A percentile compares a stretch with the other conserved stretches of the same genome.
Evolutionary conservation across 2,329 filamentous ascomycete species (phyloP).

Genomic region (Pseudocercospora macadamiae): DNA sequence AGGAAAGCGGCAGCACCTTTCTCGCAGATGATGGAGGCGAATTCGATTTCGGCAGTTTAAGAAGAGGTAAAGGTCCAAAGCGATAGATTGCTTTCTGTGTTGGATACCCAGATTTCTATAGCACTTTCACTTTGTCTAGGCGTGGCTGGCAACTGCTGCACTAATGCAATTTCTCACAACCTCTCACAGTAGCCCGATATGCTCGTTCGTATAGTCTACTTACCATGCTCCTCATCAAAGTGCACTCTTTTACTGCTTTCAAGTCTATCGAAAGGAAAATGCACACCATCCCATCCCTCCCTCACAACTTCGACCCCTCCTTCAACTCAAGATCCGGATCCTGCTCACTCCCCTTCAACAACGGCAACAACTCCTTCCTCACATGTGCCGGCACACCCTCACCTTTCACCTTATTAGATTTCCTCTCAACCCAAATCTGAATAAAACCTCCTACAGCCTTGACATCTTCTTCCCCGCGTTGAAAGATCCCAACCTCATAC

Average conservation of each 20-base stretch:
- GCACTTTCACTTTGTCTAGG: too few relatives aligned
- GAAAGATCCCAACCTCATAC: slow-evolving; percentile 88
- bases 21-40: slow-evolving; percentile 11
- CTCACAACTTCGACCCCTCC: slow-evolving; percentile 27
- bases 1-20: slow-evolving; percentile 1
- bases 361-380: slow-evolving; percentile 46
- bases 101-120: background rate
- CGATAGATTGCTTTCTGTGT: background rate
- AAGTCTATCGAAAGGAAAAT: too few relatives aligned
- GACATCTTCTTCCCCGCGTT: slow-evolving; percentile 70
- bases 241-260: too few relatives aligned
- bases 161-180: too few relatives aligned
- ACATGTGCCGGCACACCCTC: slow-evolving; percentile 66
- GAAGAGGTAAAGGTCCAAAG: slow-evolving; percentile 22
- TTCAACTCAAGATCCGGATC: slow-evolving; percentile 21
- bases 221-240: too few relatives aligned
- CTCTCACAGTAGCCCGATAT: too few relatives aligned
- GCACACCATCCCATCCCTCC: too few relatives aligned
- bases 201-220: too few relatives aligned
- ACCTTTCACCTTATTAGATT: slow-evolving; percentile 67
- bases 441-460: slow-evolving; percentile 57
- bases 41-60: slow-evolving; percentile 28
- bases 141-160: too few relatives aligned
- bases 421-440: slow-evolving; percentile 56
- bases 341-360: slow-evolving; percentile 35